A percentile compares a stretch with the other conserved stretches of the same genome.
Conservation (phyloP, 208 protist species). For the Blechomonas ayalai region DNA sequence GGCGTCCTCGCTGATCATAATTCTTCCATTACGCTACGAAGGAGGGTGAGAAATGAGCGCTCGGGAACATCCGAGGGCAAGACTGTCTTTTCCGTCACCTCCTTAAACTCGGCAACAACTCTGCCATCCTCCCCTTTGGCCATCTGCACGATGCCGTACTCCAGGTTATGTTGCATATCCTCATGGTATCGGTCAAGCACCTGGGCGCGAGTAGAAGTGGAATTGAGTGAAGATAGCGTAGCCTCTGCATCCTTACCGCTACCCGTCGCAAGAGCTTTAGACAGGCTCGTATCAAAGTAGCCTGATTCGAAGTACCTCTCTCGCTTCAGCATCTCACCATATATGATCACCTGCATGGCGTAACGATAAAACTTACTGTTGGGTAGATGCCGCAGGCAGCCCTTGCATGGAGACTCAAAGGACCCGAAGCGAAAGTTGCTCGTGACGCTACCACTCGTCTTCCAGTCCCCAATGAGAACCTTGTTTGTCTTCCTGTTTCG, state of each 20-base stretch:
- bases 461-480: slow-evolving; percentile 85
- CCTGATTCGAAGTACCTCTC: slow-evolving; percentile 58
- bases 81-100: slow-evolving; percentile 43
- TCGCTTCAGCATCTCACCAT: slow-evolving; percentile 61
- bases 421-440: slow-evolving; percentile 74
- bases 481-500: slow-evolving; percentile 35
- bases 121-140: slow-evolving; percentile 55
- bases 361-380: slow-evolving; percentile 82
- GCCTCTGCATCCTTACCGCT: neutral
- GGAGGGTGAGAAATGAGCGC: slow-evolving; percentile 37
- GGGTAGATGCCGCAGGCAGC: slow-evolving; percentile 70
- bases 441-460: slow-evolving; percentile 68
- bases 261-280: neutral
- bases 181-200: slow-evolving; percentile 11
- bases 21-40: slow-evolving; percentile 61
- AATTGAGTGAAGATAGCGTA: too few relatives aligned
- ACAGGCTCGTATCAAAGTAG: slow-evolving; percentile 51
- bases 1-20: too few relatives aligned
- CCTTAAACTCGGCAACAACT: slow-evolving; percentile 59
- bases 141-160: slow-evolving; percentile 81
- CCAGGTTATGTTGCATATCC: slow-evolving; percentile 21
- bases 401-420: slow-evolving; percentile 60
- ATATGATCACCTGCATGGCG: slow-evolving; percentile 77
- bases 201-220: too few relatives aligned
- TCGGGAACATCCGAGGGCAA: slow-evolving; percentile 56